Conservation (phyloP, 169 alveolate species). For the Besnoitia besnoiti region DNA sequence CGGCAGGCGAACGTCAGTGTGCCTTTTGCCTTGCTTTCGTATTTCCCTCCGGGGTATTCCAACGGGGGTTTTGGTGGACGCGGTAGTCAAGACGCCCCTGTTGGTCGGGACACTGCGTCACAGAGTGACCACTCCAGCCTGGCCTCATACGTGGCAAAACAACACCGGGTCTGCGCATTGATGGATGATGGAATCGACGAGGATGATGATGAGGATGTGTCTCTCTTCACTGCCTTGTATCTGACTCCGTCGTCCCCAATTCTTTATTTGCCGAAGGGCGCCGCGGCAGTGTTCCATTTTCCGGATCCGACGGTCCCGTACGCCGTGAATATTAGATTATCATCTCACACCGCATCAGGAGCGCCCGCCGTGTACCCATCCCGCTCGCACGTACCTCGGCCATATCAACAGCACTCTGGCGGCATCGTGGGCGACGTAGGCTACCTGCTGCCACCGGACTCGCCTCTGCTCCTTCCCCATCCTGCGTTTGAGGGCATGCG, state of each 20-base stretch:
- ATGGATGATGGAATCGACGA: neutral
- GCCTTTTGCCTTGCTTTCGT: neutral
- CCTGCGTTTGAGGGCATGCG: conserved; percentile 29
- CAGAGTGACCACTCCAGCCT: no score
- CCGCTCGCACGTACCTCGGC: neutral
- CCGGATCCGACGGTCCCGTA: neutral
- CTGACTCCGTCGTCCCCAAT: neutral
- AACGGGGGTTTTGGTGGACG: neutral
- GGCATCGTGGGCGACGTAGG: neutral
- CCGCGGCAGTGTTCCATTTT: conserved; percentile 19
- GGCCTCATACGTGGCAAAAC: no score
- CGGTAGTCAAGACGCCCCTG: neutral
- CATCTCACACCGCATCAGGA: neutral
- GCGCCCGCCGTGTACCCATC: neutral
- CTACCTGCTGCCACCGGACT: neutral
- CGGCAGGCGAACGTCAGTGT: conserved; percentile 19
- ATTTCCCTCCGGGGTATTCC: neutral
- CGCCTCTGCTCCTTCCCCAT: conserved; percentile 5
- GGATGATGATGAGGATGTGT: neutral
- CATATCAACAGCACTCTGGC: neutral
- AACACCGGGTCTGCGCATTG: no score
- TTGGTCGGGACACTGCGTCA: no score
- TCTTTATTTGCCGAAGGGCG: neutral
- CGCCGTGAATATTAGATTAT: conserved; percentile 9
- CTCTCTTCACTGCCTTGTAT: neutral